A percentile compares a stretch with the other conserved stretches of the same genome.
These are phyloP conservation scores for Pyricularia pennisetigena DNA, from an alignment of 2,329 filamentous ascomycete genomes.

Conservation along the genomic window DNA sequence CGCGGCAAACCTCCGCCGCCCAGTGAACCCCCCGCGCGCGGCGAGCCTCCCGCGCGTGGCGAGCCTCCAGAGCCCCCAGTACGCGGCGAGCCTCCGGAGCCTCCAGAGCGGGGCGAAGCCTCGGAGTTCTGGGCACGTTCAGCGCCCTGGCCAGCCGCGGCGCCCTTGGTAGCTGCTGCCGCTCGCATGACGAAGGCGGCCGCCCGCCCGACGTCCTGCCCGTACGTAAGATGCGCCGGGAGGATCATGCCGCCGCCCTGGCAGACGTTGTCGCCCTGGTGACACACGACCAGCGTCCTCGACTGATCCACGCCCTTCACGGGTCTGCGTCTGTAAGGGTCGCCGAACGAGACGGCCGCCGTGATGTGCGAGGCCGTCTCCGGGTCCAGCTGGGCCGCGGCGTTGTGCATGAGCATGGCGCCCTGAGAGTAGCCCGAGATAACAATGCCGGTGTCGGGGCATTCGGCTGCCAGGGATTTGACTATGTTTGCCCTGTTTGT, in stretches of 20 bases:
- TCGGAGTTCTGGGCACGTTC: too few relatives aligned
- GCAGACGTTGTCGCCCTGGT: slow-evolving; percentile 16
- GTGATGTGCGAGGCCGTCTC: slow-evolving; percentile 12
- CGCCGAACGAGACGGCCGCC: slow-evolving; percentile 20
- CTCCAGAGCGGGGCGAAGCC: too few relatives aligned
- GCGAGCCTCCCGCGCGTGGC: too few relatives aligned
- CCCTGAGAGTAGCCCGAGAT: slow-evolving; percentile 27
- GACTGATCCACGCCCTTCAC: slow-evolving; percentile 10
- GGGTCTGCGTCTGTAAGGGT: slow-evolving; percentile 13
- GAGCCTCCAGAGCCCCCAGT: too few relatives aligned
- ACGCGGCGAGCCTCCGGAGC: too few relatives aligned
- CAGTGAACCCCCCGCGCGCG: too few relatives aligned
- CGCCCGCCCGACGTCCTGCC: slow-evolving; percentile 12
- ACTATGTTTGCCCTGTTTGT: slow-evolving; percentile 16
- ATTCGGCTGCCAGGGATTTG: slow-evolving; percentile 19
- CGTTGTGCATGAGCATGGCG: slow-evolving; percentile 19
- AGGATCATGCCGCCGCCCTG: slow-evolving; percentile 14
- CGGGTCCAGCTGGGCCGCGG: slow-evolving; percentile 12
- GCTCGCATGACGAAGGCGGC: slow-evolving; percentile 13
- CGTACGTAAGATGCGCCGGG: slow-evolving; percentile 17
- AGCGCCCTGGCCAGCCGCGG: too few relatives aligned
- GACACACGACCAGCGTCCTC: slow-evolving; percentile 14
- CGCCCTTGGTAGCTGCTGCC: too few relatives aligned
- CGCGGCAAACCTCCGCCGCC: too few relatives aligned
- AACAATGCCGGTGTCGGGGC: slow-evolving; percentile 29